phyloP scores from a whole-genome alignment of 257 asterid species.

The Jacaranda copaia region DNA sequence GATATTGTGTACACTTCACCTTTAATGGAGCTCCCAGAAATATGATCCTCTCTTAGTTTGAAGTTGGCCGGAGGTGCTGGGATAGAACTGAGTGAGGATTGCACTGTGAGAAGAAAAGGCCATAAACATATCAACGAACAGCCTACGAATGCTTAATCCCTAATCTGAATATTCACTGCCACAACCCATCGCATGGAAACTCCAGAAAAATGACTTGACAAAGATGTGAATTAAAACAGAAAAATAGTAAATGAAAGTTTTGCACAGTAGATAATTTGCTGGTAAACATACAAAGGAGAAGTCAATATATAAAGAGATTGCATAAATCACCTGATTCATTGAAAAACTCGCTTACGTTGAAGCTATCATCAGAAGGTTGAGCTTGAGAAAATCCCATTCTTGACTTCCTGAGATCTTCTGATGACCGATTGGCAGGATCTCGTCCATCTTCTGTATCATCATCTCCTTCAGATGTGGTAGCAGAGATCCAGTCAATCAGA shows the following conservation, averaged over 20 bases:
- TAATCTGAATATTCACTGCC: background rate
- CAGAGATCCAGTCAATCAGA: conserved; percentile 82
- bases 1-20: conserved; percentile 42
- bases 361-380: conserved; percentile 69
- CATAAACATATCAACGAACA: background rate
- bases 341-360: conserved; percentile 65
- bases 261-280: background rate
- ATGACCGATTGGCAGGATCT: conserved; percentile 67
- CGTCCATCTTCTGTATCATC: conserved; percentile 82
- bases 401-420: conserved; percentile 76
- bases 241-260: background rate
- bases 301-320: background rate
- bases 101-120: conserved; percentile 37
- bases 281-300: background rate
- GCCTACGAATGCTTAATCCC: background rate
- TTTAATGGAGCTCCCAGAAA: conserved; percentile 74
- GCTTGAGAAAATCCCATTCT: conserved; percentile 74
- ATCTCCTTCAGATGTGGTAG: conserved; percentile 88
- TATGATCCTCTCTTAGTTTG: conserved; percentile 67
- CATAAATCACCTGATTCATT: conserved; percentile 63
- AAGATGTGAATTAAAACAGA: too few species aligned
- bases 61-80: conserved; percentile 61
- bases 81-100: conserved; percentile 62
- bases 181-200: too few species aligned
- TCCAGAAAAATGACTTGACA: too few species aligned